Percentiles rank a stretch among this genome's conserved stretches.
Evolutionary conservation across 495 filamentous ascomycete genomes (phyloP).

Genomic region (Talaromyces stipitatus): DNA sequence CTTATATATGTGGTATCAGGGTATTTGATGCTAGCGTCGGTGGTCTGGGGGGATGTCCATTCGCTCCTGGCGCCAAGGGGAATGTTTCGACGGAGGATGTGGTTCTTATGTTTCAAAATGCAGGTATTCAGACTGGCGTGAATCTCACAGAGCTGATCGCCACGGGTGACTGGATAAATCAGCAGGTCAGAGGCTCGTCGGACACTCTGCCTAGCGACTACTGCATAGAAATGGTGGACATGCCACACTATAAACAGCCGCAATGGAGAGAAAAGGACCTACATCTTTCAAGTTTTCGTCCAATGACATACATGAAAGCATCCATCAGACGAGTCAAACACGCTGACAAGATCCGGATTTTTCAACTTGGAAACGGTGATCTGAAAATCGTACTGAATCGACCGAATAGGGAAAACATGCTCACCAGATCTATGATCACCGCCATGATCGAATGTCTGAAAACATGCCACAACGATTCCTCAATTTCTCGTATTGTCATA

Average conservation of each 20-base stretch:
- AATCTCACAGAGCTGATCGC: conserved; percentile 23
- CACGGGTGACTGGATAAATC: conserved; percentile 33
- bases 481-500: conserved; percentile 24
- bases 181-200: conserved; percentile 11
- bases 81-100: conserved; percentile 38
- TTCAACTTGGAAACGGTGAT: conserved; percentile 16
- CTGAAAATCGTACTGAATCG: conserved; percentile 26
- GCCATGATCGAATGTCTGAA: conserved; percentile 17
- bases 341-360: conserved; percentile 5
- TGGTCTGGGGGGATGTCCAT: conserved; percentile 40
- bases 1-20: conserved; percentile 29
- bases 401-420: conserved; percentile 26
- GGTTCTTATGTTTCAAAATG: conserved; percentile 32
- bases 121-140: conserved; percentile 30
- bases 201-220: background rate
- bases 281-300: background rate
- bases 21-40: conserved; percentile 38
- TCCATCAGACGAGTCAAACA: background rate
- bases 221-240: background rate
- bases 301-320: background rate
- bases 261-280: conserved; percentile 11
- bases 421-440: conserved; percentile 22
- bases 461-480: conserved; percentile 11
- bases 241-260: conserved; percentile 8
- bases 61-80: conserved; percentile 38